Evolutionary conservation across 257 asterid species (phyloP).

Genomic region (Penstemon eatonii): DNA sequence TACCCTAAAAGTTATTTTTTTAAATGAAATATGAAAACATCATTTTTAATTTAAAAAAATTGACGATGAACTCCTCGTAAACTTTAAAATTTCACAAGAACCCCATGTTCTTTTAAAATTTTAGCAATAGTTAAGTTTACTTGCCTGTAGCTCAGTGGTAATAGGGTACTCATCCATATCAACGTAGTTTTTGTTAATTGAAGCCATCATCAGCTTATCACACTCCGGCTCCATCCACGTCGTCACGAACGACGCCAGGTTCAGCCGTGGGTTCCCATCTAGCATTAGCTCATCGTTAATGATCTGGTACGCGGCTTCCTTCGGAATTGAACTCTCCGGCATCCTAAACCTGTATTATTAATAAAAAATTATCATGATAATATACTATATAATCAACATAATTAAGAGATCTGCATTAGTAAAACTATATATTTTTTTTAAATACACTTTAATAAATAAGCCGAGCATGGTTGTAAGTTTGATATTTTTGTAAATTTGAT

Average conservation of each 20-base stretch:
- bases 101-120: no score
- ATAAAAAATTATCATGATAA: background rate
- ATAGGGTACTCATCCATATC: conserved; percentile 98
- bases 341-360: conserved; percentile 52
- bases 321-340: conserved; percentile 83
- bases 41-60: no score
- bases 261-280: conserved; percentile 93
- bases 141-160: conserved; percentile 89
- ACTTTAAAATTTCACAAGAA: no score
- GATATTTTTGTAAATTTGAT: no score
- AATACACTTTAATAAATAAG: no score
- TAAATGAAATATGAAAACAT: no score
- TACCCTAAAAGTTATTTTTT: no score
- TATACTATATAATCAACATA: no score
- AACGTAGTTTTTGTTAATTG: conserved; percentile 80
- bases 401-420: no score
- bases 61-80: no score
- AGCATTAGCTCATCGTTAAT: conserved; percentile 94
- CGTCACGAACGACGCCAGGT: conserved; percentile 85
- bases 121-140: background rate
- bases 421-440: no score
- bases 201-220: conserved; percentile 73
- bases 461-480: no score
- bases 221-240: conserved; percentile 99
- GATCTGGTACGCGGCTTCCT: conserved; percentile 92